phyloP scores from a whole-genome alignment of 345 rosid genomes.

The Citropsis articulata region DNA sequence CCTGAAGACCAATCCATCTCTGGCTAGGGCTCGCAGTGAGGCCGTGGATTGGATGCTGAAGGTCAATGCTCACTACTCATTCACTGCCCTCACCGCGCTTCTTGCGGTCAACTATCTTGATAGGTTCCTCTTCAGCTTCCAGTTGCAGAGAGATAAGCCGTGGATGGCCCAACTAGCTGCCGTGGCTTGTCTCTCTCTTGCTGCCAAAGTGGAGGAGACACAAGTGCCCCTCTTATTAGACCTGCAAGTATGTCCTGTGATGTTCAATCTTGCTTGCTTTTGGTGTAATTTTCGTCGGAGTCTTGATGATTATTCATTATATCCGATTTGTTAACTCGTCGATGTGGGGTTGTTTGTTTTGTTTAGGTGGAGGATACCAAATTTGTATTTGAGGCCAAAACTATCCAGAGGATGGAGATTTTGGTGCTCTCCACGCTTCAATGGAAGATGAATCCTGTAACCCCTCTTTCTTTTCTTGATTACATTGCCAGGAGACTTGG shows the following conservation, averaged over 20 bases:
- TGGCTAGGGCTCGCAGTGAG: slow-evolving; percentile 41
- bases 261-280: background rate
- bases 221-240: slow-evolving; percentile 60
- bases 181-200: slow-evolving; percentile 71
- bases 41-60: slow-evolving; percentile 54
- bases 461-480: slow-evolving; percentile 63
- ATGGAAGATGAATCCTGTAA: slow-evolving; percentile 82
- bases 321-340: background rate
- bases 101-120: slow-evolving; percentile 72
- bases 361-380: slow-evolving; percentile 56
- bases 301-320: background rate
- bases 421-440: slow-evolving; percentile 64
- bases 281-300: background rate
- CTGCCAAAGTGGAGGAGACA: slow-evolving; percentile 67
- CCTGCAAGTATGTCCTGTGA: slow-evolving; percentile 46
- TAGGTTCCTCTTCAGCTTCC: slow-evolving; percentile 46
- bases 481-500: slow-evolving; percentile 61
- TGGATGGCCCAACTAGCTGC: slow-evolving; percentile 69
- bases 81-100: slow-evolving; percentile 54
- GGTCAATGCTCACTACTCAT: slow-evolving; percentile 48
- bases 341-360: slow-evolving; percentile 11
- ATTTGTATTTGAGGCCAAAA: slow-evolving; percentile 59
- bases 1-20: slow-evolving; percentile 25
- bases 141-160: slow-evolving; percentile 43
- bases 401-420: slow-evolving; percentile 69